These are phyloP conservation scores for Artomyces pyxidatus DNA, from an alignment of 768 basidiomycete genomes.

Conservation along the genomic window DNA sequence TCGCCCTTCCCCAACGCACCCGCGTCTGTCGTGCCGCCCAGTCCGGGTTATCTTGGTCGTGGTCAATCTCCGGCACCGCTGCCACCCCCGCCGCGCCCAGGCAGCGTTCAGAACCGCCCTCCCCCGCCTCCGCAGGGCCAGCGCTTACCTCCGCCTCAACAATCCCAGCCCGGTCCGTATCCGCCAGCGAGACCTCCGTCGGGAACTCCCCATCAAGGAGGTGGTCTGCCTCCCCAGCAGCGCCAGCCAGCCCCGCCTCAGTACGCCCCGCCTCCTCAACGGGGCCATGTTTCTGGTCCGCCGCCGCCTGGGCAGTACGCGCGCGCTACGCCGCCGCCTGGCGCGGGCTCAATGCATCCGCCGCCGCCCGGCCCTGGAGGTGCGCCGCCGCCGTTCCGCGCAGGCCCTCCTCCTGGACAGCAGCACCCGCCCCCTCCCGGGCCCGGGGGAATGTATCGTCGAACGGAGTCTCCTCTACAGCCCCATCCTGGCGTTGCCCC, in stretches of 20 bases:
- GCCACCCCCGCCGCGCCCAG: slow-evolving; percentile 54
- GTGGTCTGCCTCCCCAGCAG: neutral
- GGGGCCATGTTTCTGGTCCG: slow-evolving; percentile 15
- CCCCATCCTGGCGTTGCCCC: slow-evolving; percentile 6
- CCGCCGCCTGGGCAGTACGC: slow-evolving; percentile 29
- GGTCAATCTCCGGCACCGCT: slow-evolving; percentile 33
- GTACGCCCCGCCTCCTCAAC: slow-evolving; percentile 22
- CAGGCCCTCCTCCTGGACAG: slow-evolving; percentile 4
- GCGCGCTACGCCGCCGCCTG: slow-evolving; percentile 36
- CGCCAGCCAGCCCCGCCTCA: slow-evolving; percentile 33
- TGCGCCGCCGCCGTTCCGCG: slow-evolving; percentile 10
- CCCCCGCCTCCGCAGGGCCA: slow-evolving; percentile 10
- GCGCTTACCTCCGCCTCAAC: slow-evolving; percentile 4
- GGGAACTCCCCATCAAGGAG: neutral
- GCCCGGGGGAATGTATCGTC: neutral
- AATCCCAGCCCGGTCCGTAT: neutral
- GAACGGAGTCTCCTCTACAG: neutral
- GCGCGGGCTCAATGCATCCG: slow-evolving; percentile 21
- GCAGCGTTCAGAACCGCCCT: slow-evolving; percentile 35
- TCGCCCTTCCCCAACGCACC: slow-evolving; percentile 79
- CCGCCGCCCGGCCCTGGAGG: slow-evolving; percentile 25
- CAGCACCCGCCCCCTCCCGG: slow-evolving; percentile 8
- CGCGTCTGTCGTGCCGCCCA: slow-evolving; percentile 19
- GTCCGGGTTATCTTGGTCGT: slow-evolving; percentile 12
- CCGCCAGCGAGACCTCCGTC: neutral